Base-by-base conservation (phyloP, 2,329 filamentous ascomycete genomes). In the Verticillium albo-atrum region DNA sequence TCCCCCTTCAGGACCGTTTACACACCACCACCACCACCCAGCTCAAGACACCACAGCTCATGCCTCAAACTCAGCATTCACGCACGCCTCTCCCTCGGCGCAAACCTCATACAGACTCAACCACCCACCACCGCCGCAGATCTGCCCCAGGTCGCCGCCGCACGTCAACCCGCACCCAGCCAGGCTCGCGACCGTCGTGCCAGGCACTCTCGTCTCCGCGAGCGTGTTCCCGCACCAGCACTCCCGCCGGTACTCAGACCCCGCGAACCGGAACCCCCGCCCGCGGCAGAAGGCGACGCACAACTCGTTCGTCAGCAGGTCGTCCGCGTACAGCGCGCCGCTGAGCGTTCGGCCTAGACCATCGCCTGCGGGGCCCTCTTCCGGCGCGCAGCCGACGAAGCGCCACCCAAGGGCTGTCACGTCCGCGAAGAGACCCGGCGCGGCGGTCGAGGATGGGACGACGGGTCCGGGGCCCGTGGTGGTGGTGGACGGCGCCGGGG, bases 231-330 rank as follows among this genome's bases (percentile, higher is more conserved):
- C 71, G 42, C 73, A 75, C 68, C 71, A 75, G 23, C 74, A 75
- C 23, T 75, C 73, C 1, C 65, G 66, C 6, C 72, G 71, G 27
- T 75, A 74, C 54, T 75, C 72, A 2, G 74, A 67, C 14, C 73
- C 73, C 0, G 68, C 72, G 20, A 66, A 75, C 4, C 66, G 68
- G 37, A 34, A 61, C 23, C 58, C 58, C 5, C 53, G 61, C 58
- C 58, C 66, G 15, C 62, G 63, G 59, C 61, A 62, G 53, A 57
- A 32, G 12, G 51, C 52, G 23, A 62, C 58, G 47, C 60, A 62
- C 26, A 32, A 15, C 47, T 60, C 60, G 51, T 59, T 62, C 20
- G 56, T 62, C 51, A 60, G 47, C 20, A 35, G 23, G 28, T 54
- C 60, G 6, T 30, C 35, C 14, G 58, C 56, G 51, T 58, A 54